Evolutionary conservation across 2,329 filamentous ascomycete species (phyloP), one percentile per base, ranked within the genome.

Genomic region (Talaromyces sp.): DNA sequence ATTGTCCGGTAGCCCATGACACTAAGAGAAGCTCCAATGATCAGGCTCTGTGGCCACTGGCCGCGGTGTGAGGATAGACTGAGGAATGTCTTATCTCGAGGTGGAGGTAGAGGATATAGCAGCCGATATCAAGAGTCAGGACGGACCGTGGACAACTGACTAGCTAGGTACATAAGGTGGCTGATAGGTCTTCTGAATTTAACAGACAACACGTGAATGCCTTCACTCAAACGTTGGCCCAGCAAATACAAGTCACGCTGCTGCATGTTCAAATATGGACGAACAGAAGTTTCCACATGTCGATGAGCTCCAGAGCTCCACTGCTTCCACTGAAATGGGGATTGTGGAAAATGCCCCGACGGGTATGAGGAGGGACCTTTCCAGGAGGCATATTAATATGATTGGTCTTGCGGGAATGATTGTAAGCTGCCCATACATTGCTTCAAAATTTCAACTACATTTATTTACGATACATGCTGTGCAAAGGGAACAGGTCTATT

Each of bases 401-500:
- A 58, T 58, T 17, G 56, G 56, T 31, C 56, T 58, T 31, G 56
- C 56, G 33, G 56, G 56, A 39, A 58, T 58, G 56, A 58, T 58
- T 43, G 56, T 58, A 43, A 58, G 56, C 37, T 43, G n/a, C 5
- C 8, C n/a, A 19, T 43, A 1, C 41, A 19, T 43, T 2, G 41
- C 41, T n/a, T 17, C 4, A 43, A 8, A 7, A 19, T 7, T 8
- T 35, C 19, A 25, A 17, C 0, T 15, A 57, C 9, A 57, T 1
- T 15, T 17, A 58, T 19, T 58, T 41, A 58, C 27, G 22, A 58
- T 31, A 43, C 37, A 3, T 22, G n/a, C 22, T 43, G 54, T 43
- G 8, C 35, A 58, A 27, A 63, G 66, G 81, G 82, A 56, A 85
- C 84, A 4, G 84, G 84, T 67, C 74, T 86, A 0, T 86, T 87